Conservation (phyloP, 345 rosid species). For the Camelina sativa region DNA sequence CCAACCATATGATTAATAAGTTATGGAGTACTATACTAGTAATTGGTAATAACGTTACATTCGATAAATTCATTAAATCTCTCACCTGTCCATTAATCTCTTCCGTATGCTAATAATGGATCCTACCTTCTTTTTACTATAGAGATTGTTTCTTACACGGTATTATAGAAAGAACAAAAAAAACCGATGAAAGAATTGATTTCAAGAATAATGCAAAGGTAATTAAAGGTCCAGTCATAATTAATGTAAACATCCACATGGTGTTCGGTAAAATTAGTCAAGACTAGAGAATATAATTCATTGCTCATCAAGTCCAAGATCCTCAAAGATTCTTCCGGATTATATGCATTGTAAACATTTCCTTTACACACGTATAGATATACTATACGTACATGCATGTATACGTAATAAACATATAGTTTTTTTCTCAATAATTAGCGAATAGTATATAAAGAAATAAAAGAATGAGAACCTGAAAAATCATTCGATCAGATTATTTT, state of each 20-base stretch:
- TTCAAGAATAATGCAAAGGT: slow-evolving; percentile 8
- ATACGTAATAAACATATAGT: background rate
- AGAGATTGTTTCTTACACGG: slow-evolving; percentile 22
- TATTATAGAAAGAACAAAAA: slow-evolving; percentile 17
- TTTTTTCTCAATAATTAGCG: slow-evolving; percentile 11
- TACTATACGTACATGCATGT: slow-evolving; percentile 5
- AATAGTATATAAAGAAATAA: background rate
- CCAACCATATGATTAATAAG: slow-evolving; percentile 39
- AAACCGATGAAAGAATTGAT: slow-evolving; percentile 12
- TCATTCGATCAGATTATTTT: slow-evolving; percentile 11
- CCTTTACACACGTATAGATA: background rate
- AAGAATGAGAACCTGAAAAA: slow-evolving; percentile 1
- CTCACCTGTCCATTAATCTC: slow-evolving; percentile 7
- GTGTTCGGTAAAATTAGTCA: slow-evolving; percentile 42
- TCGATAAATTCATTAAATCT: background rate
- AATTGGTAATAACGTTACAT: background rate
- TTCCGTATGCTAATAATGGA: background rate
- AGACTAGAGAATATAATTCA: slow-evolving; percentile 44
- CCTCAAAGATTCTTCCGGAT: slow-evolving; percentile 38
- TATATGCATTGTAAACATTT: slow-evolving; percentile 33
- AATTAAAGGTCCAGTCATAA: background rate
- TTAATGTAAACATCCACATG: slow-evolving; percentile 48
- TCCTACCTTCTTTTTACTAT: background rate
- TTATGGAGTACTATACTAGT: background rate
- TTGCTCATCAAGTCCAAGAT: slow-evolving; percentile 43